phyloP scores from a whole-genome alignment of 2,329 filamentous ascomycete species.

The Plenodomus tracheiphilus region DNA sequence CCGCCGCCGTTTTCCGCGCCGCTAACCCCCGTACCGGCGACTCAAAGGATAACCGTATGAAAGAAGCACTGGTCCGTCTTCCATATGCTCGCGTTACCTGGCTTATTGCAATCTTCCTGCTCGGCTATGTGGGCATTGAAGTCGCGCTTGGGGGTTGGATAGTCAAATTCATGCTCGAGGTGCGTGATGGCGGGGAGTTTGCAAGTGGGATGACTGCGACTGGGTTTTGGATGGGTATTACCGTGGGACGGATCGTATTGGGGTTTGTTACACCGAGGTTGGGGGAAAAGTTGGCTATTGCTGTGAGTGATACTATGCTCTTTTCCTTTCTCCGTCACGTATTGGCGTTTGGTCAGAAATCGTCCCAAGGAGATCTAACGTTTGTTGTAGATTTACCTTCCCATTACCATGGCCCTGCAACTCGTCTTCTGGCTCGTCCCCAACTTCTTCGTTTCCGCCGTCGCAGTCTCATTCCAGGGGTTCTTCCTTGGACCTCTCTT shows the following conservation, averaged over 20 bases:
- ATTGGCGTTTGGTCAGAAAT: no score
- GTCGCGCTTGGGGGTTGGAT: slow-evolving; percentile 80
- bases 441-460: slow-evolving; percentile 71
- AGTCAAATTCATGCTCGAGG: slow-evolving; percentile 78
- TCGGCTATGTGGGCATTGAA: slow-evolving; percentile 79
- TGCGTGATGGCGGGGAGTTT: slow-evolving; percentile 70
- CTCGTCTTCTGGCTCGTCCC: slow-evolving; percentile 83
- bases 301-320: slow-evolving; percentile 31
- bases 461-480: slow-evolving; percentile 72
- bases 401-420: slow-evolving; percentile 65
- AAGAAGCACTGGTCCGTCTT: slow-evolving; percentile 52
- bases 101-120: slow-evolving; percentile 73
- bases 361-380: no score
- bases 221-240: slow-evolving; percentile 83
- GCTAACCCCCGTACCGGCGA: slow-evolving; percentile 50
- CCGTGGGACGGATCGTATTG: slow-evolving; percentile 70
- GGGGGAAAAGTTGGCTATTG: slow-evolving; percentile 67
- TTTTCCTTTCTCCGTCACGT: not conserved
- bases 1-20: slow-evolving; percentile 60
- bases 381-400: slow-evolving; percentile 60
- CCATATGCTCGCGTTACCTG: slow-evolving; percentile 64
- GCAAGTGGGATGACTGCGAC: slow-evolving; percentile 75
- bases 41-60: slow-evolving; percentile 54
- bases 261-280: slow-evolving; percentile 76
- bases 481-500: slow-evolving; percentile 83